A percentile compares a stretch with the other conserved stretches of the same genome.
Evolutionary conservation across 164 flowering plant genomes (phyloP).

Genomic region (Cinnamomum chago): DNA sequence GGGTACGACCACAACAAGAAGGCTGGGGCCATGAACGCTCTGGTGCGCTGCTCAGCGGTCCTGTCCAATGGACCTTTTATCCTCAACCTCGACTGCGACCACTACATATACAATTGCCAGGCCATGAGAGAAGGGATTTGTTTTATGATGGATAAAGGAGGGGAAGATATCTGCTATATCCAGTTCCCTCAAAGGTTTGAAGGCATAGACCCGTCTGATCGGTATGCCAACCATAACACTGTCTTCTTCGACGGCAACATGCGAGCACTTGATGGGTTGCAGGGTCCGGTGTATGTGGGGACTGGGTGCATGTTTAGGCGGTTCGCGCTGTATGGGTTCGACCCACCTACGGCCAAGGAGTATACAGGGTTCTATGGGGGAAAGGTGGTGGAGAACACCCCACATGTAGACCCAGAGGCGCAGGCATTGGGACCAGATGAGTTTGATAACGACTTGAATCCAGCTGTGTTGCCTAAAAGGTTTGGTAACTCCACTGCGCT

Average conservation of each 20-base stretch:
- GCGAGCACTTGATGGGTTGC: slow-evolving; percentile 79
- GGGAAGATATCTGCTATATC: slow-evolving; percentile 70
- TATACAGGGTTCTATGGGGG: slow-evolving; percentile 10
- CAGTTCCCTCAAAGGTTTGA: slow-evolving; percentile 87
- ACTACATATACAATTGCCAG: slow-evolving; percentile 61
- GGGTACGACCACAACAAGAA: slow-evolving; percentile 62
- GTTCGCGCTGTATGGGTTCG: slow-evolving; percentile 73
- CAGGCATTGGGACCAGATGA: slow-evolving; percentile 39
- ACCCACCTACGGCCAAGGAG: slow-evolving; percentile 39
- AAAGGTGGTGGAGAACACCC: slow-evolving; percentile 26
- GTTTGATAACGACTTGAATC: slow-evolving; percentile 50
- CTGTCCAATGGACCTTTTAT: slow-evolving; percentile 77
- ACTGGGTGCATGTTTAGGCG: slow-evolving; percentile 74
- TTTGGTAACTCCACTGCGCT: slow-evolving; percentile 71
- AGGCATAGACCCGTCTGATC: slow-evolving; percentile 81
- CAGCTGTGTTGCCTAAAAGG: slow-evolving; percentile 55
- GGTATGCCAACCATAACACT: slow-evolving; percentile 81
- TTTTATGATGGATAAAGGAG: slow-evolving; percentile 85
- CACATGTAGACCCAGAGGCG: slow-evolving; percentile 29
- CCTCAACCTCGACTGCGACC: slow-evolving; percentile 78
- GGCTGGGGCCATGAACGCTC: slow-evolving; percentile 84
- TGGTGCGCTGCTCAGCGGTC: slow-evolving; percentile 67
- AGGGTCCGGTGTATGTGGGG: slow-evolving; percentile 79
- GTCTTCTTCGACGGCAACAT: slow-evolving; percentile 83
- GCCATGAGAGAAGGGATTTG: slow-evolving; percentile 84